phyloP scores from a whole-genome alignment of 768 basidiomycete genomes.

The Xerocomellus amylosporus region DNA sequence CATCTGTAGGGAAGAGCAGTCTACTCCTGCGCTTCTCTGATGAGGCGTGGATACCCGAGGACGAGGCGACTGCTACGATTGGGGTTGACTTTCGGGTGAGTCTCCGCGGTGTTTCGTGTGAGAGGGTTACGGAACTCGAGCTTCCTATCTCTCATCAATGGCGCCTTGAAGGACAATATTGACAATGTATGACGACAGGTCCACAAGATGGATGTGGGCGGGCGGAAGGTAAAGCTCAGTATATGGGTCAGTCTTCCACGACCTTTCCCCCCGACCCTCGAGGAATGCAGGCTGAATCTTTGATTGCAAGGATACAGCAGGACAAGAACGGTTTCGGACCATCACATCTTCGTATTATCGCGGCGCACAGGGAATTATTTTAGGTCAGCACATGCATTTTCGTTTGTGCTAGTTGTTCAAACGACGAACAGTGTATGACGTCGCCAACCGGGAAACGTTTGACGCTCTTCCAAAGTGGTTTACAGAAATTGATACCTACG shows the following conservation, averaged over 20 bases:
- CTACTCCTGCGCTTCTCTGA: conserved; percentile 93
- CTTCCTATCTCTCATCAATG: not conserved
- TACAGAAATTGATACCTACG: conserved; percentile 91
- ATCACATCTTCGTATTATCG: conserved; percentile 96
- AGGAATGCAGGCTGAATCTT: not conserved
- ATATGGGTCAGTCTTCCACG: conserved; percentile 80
- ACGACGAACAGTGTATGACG: conserved; percentile 77
- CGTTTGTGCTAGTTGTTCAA: not conserved
- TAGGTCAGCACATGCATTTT: conserved; percentile 41
- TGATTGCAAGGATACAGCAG: conserved; percentile 75
- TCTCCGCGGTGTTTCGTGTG: conserved; percentile 2
- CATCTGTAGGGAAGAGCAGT: conserved; percentile 91
- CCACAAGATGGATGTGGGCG: conserved; percentile 83
- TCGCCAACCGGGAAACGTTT: conserved; percentile 88
- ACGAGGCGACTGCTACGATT: conserved; percentile 83
- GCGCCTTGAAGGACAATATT: not conserved
- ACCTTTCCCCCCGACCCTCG: no score
- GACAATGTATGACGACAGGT: conserved; percentile 45
- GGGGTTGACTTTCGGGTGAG: conserved; percentile 83
- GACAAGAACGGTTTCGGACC: conserved; percentile 95
- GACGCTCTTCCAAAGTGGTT: conserved; percentile 94
- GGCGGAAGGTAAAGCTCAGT: conserved; percentile 85
- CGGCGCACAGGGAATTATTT: conserved; percentile 79
- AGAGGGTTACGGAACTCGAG: not conserved
- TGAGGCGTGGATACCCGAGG: conserved; percentile 90